These are phyloP conservation scores for Trypanosoma platydactyli DNA, from an alignment of 208 protist genomes.

Conservation along the genomic window DNA sequence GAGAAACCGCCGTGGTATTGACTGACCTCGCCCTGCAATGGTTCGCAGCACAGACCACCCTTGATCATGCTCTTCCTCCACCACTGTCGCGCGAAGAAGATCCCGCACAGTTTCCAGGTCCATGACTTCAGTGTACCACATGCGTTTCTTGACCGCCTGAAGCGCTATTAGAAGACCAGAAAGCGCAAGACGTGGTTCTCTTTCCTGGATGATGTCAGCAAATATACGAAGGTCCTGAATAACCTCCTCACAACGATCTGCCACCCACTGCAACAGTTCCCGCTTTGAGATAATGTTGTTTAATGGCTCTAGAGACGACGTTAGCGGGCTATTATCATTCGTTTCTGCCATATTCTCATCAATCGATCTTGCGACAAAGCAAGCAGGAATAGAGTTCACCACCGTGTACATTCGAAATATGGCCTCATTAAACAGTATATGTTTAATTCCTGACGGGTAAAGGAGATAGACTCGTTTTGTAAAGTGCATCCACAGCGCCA, in stretches of 20 bases:
- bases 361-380: not conserved
- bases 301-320: not conserved
- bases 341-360: not conserved
- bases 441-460: conserved; percentile 15
- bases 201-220: conserved; percentile 22
- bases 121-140: conserved; percentile 34
- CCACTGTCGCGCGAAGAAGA: conserved; percentile 30
- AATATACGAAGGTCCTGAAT: conserved; percentile 28
- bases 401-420: conserved; percentile 24
- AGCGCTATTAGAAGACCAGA: conserved; percentile 29
- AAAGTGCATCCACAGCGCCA: conserved; percentile 23
- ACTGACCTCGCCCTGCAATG: conserved; percentile 11
- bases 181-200: conserved; percentile 26
- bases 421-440: conserved; percentile 23
- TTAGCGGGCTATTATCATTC: not conserved
- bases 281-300: conserved; percentile 6
- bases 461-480: conserved; percentile 27
- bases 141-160: conserved; percentile 32
- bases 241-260: conserved; percentile 28
- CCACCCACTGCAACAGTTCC: conserved; percentile 23
- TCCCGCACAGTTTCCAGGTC: conserved; percentile 32
- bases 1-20: conserved; percentile 15
- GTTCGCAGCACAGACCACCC: conserved; percentile 29
- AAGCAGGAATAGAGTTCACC: conserved; percentile 11
- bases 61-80: conserved; percentile 31